Base-by-base conservation (phyloP, 306 rosid genomes). In the Inga laurina region DNA sequence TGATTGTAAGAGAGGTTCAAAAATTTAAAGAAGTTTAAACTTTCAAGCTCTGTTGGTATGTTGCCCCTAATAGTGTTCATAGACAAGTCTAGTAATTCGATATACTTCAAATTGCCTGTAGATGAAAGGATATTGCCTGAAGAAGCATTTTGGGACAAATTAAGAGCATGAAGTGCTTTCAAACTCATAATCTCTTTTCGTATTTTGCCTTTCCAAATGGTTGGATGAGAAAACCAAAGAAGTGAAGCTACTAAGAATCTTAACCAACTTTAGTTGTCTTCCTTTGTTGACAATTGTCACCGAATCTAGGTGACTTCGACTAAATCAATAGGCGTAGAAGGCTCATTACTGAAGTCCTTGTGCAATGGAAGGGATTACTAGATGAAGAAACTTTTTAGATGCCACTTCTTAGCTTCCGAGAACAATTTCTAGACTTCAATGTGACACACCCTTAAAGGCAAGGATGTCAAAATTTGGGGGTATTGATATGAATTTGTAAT, bases 51-150 rank as follows among this genome's bases (percentile, higher is more conserved):
- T 12, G 0, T 10, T 10, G 92, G 89, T 54, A 88, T 86, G 48
- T 66, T 24, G 3, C 86, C 89, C 0, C 52, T 52, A 2, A 88
- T 18, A 3, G 22, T 5, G 76, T 90, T 87, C 7, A 14, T 7
- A 43, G 92, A 90, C 3, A 87, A 49, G 84, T 87, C 91, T 12
- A 90, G 64, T 3, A 84, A 87, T 27, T 90, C 89, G 0, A 90
- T 22, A 0, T 18, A 2, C 21, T 44, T 70, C 64, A 87, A 2
- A 1, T 84, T 87, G 0, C 84, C 87, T 0, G 84, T 14, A 2
- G 81, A 79, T 3, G 72, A 46, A 21, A 88, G 88, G n/a, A 90
- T 84, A 10, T 79, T 35, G 3, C 88, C 82, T 0, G 43, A n/a
- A 35, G 87, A 62, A 74, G 43, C 65, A 82, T 90, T 87, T 2